Percentiles rank a stretch among this genome's conserved stretches.
Evolutionary conservation across 768 basidiomycete genomes (phyloP).

Genomic region (Phanerochaete carnosa): DNA sequence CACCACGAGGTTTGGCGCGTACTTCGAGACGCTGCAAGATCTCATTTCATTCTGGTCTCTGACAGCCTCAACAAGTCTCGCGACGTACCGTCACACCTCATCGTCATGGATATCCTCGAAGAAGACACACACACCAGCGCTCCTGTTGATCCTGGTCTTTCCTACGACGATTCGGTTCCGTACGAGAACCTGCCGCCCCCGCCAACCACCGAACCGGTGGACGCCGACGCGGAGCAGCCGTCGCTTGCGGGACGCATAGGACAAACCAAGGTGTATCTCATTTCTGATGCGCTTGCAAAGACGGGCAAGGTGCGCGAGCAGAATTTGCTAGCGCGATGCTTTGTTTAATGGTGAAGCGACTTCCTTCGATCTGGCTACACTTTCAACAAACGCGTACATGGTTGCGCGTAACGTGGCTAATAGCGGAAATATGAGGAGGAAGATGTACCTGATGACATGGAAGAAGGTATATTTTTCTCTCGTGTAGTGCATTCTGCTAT

Average conservation of each 20-base stretch:
- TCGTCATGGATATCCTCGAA: conserved; percentile 28
- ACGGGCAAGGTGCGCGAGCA: conserved; percentile 71
- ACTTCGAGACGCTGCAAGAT: neutral
- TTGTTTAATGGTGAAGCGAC: conserved; percentile 41
- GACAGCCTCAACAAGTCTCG: neutral
- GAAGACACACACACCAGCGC: conserved; percentile 6
- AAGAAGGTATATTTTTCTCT: conserved; percentile 17
- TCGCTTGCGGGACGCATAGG: conserved; percentile 67
- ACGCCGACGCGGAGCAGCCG: conserved; percentile 22
- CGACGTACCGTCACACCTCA: neutral
- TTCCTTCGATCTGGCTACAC: neutral
- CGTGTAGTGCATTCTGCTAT: no score
- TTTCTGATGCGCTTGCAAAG: conserved; percentile 60
- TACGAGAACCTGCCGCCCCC: conserved; percentile 36
- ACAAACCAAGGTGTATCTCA: conserved; percentile 70
- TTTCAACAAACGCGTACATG: neutral
- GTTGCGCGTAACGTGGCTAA: neutral
- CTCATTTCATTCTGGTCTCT: neutral
- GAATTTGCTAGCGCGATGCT: conserved; percentile 33
- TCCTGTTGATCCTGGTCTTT: conserved; percentile 35
- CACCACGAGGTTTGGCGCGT: neutral
- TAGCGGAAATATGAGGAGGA: conserved; percentile 48
- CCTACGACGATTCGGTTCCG: conserved; percentile 58
- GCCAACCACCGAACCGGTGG: neutral
- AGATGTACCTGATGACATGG: conserved; percentile 27